Base-by-base conservation (phyloP, 441 rosid genomes). In the Breynia disticha region DNA sequence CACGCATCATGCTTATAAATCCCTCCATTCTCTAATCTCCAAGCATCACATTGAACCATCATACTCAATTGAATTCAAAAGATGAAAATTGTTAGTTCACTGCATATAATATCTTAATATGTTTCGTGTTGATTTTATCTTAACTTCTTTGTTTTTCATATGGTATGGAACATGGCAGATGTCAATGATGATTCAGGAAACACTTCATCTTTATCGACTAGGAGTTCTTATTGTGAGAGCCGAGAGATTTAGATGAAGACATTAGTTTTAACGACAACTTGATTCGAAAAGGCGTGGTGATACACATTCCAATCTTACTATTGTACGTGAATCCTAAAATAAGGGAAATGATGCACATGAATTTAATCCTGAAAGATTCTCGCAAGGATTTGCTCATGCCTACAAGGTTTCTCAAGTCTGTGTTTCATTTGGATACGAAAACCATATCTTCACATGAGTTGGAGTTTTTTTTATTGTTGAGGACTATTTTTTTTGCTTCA, bases 101-200 rank as follows among this genome's bases (percentile, higher is more conserved):
- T 24, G 3, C 4, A 3, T 24, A 24, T 7, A 24, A 7, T 7
- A 2, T 24, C 7, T 24, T 24, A 24, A 7, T 24, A 2, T 24
- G 3, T 24, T 24, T 24, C 32, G 3, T 24, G 3, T 24, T 24
- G 32, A 19, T 19, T 22, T n/a, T 43, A 7, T 11, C 9, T 9
- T 47, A 46, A 17, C 32, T 20, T 24, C 7, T 24, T 24, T 24
- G 32, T 24, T 24, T 24, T n/a, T n/a, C 32, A 24, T 24, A 24
- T 24, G 32, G 4, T 7, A 24, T 24, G 32, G 32, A 24, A 24
- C 32, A 46, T 28, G 19, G 64, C 76, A 76, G 82, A 50, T 79
- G 21, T 67, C 70, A 14, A 79, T 69, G 82, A 76, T 68, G 52
- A 67, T 76, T 52, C 82, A 71, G 37, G 86, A 75, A 69, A 69